Evolutionary conservation across 2,329 filamentous ascomycete species (phyloP).

Genomic region (Botryotinia narcissicola): DNA sequence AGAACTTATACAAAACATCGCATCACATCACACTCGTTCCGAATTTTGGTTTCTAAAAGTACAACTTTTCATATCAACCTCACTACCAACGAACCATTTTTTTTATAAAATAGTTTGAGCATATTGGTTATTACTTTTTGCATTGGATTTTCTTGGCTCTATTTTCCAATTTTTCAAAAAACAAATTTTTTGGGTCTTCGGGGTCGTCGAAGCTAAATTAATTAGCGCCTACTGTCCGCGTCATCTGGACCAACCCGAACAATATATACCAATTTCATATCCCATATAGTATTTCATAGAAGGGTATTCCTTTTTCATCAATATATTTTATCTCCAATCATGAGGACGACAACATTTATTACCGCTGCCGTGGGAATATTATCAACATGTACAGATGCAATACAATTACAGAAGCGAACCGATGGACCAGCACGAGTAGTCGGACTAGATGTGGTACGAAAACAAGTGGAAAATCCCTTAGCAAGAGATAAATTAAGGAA

Average conservation of each 20-base stretch:
- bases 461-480: constrained; percentile 31
- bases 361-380: constrained; percentile 33
- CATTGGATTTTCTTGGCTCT: not conserved
- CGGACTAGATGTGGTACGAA: constrained; percentile 36
- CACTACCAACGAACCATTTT: not conserved
- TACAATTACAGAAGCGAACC: constrained; percentile 33
- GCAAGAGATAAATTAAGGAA: constrained; percentile 41
- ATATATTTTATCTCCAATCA: constrained; percentile 22
- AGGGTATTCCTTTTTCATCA: constrained; percentile 1
- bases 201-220: constrained; percentile 20
- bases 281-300: not conserved
- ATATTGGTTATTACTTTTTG: not conserved
- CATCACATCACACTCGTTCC: not conserved
- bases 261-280: constrained; percentile 14
- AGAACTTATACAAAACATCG: not conserved
- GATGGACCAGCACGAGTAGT: constrained; percentile 36
- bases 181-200: constrained; percentile 9
- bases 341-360: constrained; percentile 34
- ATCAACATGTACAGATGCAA: constrained; percentile 32
- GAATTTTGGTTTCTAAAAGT: constrained; percentile 6
- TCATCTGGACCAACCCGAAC: constrained; percentile 22
- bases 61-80: not conserved
- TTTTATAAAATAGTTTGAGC: not conserved
- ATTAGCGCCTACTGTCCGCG: constrained; percentile 24
- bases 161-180: not conserved